A percentile compares a stretch with the other conserved stretches of the same genome.
Evolutionary conservation across 2,329 filamentous ascomycete species (phyloP).

Genomic region (Hirsutella rhossiliensis): DNA sequence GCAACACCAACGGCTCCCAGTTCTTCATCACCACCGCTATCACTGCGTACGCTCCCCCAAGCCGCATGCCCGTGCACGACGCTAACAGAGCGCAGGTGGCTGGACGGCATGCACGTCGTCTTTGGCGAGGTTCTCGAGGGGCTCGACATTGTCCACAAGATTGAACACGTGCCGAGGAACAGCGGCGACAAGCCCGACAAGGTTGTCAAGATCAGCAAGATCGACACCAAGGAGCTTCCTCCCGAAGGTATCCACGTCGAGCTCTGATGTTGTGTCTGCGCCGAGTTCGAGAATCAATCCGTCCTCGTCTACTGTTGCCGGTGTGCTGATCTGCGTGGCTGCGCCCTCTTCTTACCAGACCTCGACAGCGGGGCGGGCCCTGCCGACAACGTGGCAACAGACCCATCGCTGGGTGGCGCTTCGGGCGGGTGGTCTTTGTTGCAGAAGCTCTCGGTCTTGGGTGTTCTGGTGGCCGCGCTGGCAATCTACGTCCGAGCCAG

Average conservation of each 20-base stretch:
- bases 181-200: conserved; percentile 56
- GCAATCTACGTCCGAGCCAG: conserved; percentile 30
- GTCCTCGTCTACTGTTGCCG: conserved; percentile 11
- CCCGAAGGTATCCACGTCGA: conserved; percentile 91
- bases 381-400: background rate
- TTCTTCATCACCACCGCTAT: conserved; percentile 84
- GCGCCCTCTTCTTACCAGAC: conserved; percentile 11
- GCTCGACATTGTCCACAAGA: conserved; percentile 67
- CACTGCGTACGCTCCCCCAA: conserved; percentile 47
- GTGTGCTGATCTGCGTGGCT: conserved; percentile 22
- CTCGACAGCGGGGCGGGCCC: conserved; percentile 10
- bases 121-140: conserved; percentile 84
- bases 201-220: conserved; percentile 67
- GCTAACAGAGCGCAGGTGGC: conserved; percentile 43
- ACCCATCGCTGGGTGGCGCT: background rate
- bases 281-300: conserved; percentile 4
- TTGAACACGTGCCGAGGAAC: conserved; percentile 58
- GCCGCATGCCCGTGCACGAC: background rate
- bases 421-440: conserved; percentile 20
- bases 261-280: conserved; percentile 44
- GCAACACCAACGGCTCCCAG: conserved; percentile 79
- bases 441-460: conserved; percentile 39
- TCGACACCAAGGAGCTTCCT: conserved; percentile 71
- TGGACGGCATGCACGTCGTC: conserved; percentile 75
- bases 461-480: conserved; percentile 32